Evolutionary conservation across 108 stramenopile genomes (phyloP).

Genomic region (Schizochytrium sp.): DNA sequence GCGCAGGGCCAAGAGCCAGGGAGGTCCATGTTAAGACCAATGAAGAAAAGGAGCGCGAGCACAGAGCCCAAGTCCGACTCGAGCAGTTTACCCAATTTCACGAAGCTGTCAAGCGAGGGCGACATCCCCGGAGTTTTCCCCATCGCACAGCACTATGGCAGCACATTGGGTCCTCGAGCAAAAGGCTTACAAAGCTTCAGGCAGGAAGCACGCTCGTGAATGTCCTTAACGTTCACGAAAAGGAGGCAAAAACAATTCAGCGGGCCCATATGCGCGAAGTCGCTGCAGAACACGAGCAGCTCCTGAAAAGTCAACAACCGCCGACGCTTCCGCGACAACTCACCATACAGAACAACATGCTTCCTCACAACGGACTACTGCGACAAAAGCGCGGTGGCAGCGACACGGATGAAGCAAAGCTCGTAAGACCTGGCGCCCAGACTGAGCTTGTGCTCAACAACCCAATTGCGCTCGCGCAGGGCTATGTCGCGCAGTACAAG

Average conservation of each 20-base stretch:
- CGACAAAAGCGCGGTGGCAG: background rate
- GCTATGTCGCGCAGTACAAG: slow-evolving; percentile 1
- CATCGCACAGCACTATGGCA: background rate
- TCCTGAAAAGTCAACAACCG: background rate
- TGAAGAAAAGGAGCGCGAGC: background rate
- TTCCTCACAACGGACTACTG: background rate
- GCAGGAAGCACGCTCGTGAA: background rate
- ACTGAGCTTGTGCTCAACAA: background rate
- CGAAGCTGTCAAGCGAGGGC: background rate
- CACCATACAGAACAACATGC: background rate
- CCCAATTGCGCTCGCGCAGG: background rate
- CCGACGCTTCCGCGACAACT: background rate
- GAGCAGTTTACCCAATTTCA: background rate
- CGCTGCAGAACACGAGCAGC: background rate
- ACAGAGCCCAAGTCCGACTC: background rate
- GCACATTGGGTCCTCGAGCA: background rate
- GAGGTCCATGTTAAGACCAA: background rate
- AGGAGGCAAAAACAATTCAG: background rate
- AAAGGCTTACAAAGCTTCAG: background rate
- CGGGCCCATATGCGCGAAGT: background rate
- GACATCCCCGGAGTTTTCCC: background rate
- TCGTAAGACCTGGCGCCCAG: background rate
- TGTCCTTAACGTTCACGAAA: background rate
- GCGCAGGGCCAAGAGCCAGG: too few relatives aligned
- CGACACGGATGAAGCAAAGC: background rate